A percentile compares a stretch with the other conserved stretches of the same genome.
Conservation (phyloP, 495 filamentous ascomycete species). For the Astrocystis sublimbata region DNA sequence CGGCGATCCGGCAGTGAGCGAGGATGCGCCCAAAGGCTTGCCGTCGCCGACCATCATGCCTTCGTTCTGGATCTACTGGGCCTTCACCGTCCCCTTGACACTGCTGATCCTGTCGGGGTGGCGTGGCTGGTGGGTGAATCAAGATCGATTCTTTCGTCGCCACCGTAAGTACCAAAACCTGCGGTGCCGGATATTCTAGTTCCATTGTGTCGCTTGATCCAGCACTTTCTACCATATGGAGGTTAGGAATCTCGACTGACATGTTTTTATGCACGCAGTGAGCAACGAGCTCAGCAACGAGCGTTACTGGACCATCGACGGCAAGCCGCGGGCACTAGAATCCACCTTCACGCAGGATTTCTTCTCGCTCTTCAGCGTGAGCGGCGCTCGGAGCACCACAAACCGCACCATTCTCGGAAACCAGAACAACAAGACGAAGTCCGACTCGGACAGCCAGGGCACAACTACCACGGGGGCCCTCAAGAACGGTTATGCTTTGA, state of each 20-base stretch:
- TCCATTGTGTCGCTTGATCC: no score
- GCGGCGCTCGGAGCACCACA: constrained; percentile 23
- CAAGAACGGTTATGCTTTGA: constrained; percentile 13
- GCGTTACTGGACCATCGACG: constrained; percentile 38
- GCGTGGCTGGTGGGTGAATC: constrained; percentile 40
- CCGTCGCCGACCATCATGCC: constrained; percentile 31
- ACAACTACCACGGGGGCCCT: constrained; percentile 3
- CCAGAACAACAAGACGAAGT: constrained; percentile 1
- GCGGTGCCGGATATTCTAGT: no score
- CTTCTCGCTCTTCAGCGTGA: constrained; percentile 31
- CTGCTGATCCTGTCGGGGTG: constrained; percentile 31
- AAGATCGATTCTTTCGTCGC: constrained; percentile 36
- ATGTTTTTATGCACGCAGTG: no score
- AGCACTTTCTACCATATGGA: no score
- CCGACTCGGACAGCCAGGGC: constrained; percentile 3
- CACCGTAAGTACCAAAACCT: no score
- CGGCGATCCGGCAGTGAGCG: constrained; percentile 24
- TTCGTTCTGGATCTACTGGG: constrained; percentile 40
- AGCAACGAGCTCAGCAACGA: constrained; percentile 37
- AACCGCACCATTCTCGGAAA: constrained; percentile 29
- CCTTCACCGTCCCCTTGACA: constrained; percentile 34
- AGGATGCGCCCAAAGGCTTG: constrained; percentile 20
- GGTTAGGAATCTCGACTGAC: no score
- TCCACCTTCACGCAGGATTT: constrained; percentile 36
- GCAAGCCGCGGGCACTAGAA: constrained; percentile 33